A percentile compares a stretch with the other conserved stretches of the same genome.
phyloP scores from a whole-genome alignment of 805 yeast species.

The Lachancea dasiensis region DNA sequence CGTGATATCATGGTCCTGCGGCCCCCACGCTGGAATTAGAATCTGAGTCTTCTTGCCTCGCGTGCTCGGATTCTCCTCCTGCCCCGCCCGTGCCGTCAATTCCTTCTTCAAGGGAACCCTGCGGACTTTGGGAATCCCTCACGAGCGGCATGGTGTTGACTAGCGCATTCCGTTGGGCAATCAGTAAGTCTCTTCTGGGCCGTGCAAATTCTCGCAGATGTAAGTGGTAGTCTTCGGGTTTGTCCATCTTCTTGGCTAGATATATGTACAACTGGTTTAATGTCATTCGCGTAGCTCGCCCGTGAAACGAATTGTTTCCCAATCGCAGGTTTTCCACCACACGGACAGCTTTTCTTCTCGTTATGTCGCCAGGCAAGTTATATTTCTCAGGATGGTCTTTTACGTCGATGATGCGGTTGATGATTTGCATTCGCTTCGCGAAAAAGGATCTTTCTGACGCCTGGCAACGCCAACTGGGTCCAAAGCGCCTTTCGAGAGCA shows the following conservation, averaged over 20 bases:
- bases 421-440: conserved; percentile 26
- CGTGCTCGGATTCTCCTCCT: too few relatives aligned
- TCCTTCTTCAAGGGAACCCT: not conserved
- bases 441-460: conserved; percentile 26
- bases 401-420: conserved; percentile 22
- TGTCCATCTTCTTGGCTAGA: conserved; percentile 25
- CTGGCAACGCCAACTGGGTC: conserved; percentile 27
- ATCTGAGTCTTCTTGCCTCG: too few relatives aligned
- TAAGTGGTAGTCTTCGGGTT: conserved; percentile 20
- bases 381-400: conserved; percentile 18
- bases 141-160: not conserved
- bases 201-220: conserved; percentile 14
- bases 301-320: conserved; percentile 24
- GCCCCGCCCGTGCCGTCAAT: too few relatives aligned
- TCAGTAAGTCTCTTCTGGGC: conserved; percentile 4
- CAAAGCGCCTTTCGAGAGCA: conserved; percentile 25
- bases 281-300: conserved; percentile 18
- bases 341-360: conserved; percentile 19
- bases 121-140: not conserved
- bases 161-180: conserved; percentile 1
- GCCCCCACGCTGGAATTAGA: too few relatives aligned
- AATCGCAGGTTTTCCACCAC: conserved; percentile 28
- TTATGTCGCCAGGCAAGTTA: conserved; percentile 16
- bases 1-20: too few relatives aligned
- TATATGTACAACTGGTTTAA: conserved; percentile 25